Evolutionary conservation across 306 rosid species (phyloP).

Genomic region (Albizia julibrissin): DNA sequence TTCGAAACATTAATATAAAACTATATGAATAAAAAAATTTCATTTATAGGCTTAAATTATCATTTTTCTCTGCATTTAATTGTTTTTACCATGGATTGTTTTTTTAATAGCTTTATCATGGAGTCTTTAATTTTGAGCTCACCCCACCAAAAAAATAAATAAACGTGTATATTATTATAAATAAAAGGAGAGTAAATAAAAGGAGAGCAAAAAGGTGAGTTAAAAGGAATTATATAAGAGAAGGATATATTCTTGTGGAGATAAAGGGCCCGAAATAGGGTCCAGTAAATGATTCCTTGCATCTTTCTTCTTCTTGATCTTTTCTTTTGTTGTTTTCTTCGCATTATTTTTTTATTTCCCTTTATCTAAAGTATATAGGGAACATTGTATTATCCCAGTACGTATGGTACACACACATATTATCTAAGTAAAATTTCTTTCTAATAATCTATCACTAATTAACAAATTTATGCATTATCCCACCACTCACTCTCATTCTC

Average conservation of each 20-base stretch:
- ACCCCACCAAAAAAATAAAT: neutral
- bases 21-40: neutral
- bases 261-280: neutral
- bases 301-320: neutral
- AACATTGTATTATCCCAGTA: neutral
- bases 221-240: neutral
- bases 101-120: neutral
- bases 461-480: neutral
- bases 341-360: neutral
- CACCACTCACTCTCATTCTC: neutral
- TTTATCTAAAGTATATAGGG: neutral
- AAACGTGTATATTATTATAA: neutral
- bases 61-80: neutral
- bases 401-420: neutral
- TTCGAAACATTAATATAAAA: neutral
- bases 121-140: neutral
- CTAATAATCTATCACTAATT: neutral
- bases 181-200: neutral
- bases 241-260: neutral
- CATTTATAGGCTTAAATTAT: neutral
- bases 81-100: too few relatives aligned
- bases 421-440: neutral
- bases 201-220: neutral
- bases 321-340: neutral
- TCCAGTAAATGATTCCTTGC: slow-evolving; percentile 1